These are phyloP conservation scores for Serendipita sp. DNA, from an alignment of 768 basidiomycete species.

Conservation along the genomic window DNA sequence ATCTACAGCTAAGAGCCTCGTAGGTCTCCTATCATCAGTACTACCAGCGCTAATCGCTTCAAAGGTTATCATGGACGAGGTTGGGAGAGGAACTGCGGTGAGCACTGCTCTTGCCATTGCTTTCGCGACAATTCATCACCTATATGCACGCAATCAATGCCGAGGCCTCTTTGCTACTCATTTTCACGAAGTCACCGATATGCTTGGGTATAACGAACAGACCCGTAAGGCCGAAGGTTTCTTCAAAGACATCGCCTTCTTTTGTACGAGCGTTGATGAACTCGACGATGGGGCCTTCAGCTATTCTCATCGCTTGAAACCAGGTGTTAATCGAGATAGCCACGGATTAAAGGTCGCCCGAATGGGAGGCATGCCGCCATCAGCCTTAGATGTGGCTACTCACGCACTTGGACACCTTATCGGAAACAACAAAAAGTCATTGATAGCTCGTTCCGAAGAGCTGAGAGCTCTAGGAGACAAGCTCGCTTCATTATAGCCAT, in stretches of 20 bases:
- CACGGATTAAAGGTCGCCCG: constrained; percentile 84
- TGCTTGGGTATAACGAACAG: constrained; percentile 47
- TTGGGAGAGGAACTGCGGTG: constrained; percentile 90
- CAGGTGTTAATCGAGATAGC: constrained; percentile 79
- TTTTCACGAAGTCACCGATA: constrained; percentile 82
- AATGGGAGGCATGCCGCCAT: constrained; percentile 63
- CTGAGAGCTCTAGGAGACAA: constrained; percentile 4
- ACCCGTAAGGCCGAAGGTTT: constrained; percentile 25
- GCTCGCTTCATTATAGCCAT: background rate
- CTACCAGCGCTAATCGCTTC: constrained; percentile 5
- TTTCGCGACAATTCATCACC: constrained; percentile 75
- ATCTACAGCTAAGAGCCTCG: constrained; percentile 72
- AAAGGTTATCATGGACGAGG: constrained; percentile 98
- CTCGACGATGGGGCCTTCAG: constrained; percentile 57
- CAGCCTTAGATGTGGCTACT: constrained; percentile 44
- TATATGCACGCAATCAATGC: constrained; percentile 52
- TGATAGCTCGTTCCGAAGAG: constrained; percentile 9
- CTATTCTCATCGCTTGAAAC: constrained; percentile 64
- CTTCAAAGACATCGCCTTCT: constrained; percentile 59
- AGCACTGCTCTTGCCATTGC: constrained; percentile 88
- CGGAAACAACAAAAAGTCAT: constrained; percentile 4
- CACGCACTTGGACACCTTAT: constrained; percentile 30
- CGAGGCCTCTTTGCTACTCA: constrained; percentile 96
- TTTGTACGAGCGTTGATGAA: constrained; percentile 78
- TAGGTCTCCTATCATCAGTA: constrained; percentile 21